A percentile compares a stretch with the other conserved stretches of the same genome.
phyloP scores from a whole-genome alignment of 768 basidiomycete species.

The Chalciporus piperatus region DNA sequence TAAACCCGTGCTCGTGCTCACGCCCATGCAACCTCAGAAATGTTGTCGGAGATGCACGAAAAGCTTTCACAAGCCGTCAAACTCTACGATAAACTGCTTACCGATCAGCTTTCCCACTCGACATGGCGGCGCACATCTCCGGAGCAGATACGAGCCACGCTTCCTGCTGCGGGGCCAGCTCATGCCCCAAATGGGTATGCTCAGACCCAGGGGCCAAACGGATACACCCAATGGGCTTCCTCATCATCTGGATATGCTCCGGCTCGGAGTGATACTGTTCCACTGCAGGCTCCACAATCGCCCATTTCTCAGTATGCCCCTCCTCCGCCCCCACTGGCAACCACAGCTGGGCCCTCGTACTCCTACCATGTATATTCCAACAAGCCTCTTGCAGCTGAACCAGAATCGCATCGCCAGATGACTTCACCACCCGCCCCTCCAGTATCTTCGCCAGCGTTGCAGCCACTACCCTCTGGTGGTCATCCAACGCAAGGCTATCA shows the following conservation, averaged over 20 bases:
- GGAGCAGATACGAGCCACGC: constrained; percentile 18
- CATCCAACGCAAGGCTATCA: constrained; percentile 17
- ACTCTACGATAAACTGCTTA: constrained; percentile 85
- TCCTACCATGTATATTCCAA: constrained; percentile 12
- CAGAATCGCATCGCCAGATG: constrained; percentile 12
- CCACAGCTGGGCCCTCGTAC: constrained; percentile 13
- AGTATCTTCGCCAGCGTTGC: constrained; percentile 9
- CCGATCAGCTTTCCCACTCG: constrained; percentile 75
- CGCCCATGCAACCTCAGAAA: constrained; percentile 45
- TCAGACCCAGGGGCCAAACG: constrained; percentile 21
- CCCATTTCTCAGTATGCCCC: constrained; percentile 27
- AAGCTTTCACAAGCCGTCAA: constrained; percentile 91
- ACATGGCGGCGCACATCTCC: constrained; percentile 48
- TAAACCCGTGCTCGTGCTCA: neutral
- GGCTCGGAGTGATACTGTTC: constrained; percentile 13
- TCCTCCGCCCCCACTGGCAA: constrained; percentile 18
- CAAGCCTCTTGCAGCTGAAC: constrained; percentile 7
- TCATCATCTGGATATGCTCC: constrained; percentile 20
- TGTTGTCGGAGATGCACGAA: constrained; percentile 91
- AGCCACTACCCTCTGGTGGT: constrained; percentile 6
- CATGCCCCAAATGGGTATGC: constrained; percentile 31
- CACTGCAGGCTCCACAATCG: constrained; percentile 27
- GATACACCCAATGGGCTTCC: constrained; percentile 34
- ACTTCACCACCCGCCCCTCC: constrained; percentile 10
- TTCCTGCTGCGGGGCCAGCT: constrained; percentile 27